Evolutionary conservation across 176 grass and related monocot genomes (phyloP), one percentile per base, ranked within the genome.

Genomic region (Poa pratensis): DNA sequence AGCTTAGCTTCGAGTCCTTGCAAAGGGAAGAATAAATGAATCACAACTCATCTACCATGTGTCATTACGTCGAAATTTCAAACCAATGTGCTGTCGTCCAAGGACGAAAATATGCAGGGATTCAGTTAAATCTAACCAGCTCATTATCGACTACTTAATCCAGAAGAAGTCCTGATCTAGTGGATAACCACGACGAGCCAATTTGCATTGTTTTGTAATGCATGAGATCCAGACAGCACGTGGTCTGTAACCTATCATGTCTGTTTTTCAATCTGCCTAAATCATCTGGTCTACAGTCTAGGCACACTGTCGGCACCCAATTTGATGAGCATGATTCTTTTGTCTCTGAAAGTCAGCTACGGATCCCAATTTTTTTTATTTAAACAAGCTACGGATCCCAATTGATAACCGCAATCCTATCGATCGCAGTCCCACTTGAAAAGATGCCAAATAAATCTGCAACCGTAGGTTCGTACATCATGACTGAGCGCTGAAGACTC

Each of bases 171-270:
- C 46, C n/a, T 20, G 54, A 20, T 14, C 46, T 46, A 63, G 22
- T 67, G 74, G 74, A 84, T 80, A 75, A 80, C 26, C 43, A 50
- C 3, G 66, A 54, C 49, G 62, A 42, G 39, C 10, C 77, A 17
- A 54, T 19, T 75, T n/a, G 65, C 9, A 1, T 20, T 7, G 24
- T 37, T 51, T 7, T 20, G 62, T 80, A 50, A 24, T 39, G 54
- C 20, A 8, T 52, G 20, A 87, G 84, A 87, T 87, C 74, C 84
- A 58, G 74, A 67, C 57, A 59, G 1, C 84, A 83, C 84, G 57
- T 83, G 80, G 57, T 67, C 24, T 6, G 80, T 84, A 45, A 7
- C 72, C 32, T 30, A 77, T 42, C 28, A 27, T 34, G 15, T 24
- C 69, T n/a, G 22, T 75, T 66, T 16, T 49, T 75, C 34, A 37